These are phyloP conservation scores for Ustilago sp. DNA, from an alignment of 1,284 basidiomycete genomes.

Conservation along the genomic window DNA sequence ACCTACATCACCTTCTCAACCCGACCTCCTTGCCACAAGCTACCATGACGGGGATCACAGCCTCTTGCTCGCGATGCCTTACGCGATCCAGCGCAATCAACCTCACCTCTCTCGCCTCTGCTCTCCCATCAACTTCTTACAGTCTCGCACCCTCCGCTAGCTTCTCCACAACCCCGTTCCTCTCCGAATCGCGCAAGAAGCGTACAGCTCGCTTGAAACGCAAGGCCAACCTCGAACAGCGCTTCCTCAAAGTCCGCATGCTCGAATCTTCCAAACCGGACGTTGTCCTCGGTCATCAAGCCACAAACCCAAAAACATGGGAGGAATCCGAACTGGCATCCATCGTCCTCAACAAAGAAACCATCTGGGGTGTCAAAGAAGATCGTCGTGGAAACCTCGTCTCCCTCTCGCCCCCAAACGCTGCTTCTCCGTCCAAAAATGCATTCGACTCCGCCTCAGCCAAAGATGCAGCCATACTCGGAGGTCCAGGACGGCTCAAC, in stretches of 20 bases:
- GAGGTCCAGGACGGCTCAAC: constrained; percentile 63
- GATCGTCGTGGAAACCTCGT: constrained; percentile 64
- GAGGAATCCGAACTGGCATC: constrained; percentile 55
- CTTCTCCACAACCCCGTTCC: constrained; percentile 48
- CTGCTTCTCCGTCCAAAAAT: constrained; percentile 6
- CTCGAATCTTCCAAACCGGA: constrained; percentile 74
- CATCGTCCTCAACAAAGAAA: constrained; percentile 60
- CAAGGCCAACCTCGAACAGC: constrained; percentile 67
- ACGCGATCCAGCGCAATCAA: constrained; percentile 15
- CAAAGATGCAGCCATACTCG: constrained; percentile 22
- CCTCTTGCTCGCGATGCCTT: constrained; percentile 38
- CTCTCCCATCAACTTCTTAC: constrained; percentile 39
- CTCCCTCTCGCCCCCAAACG: constrained; percentile 18
- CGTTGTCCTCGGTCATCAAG: constrained; percentile 77
- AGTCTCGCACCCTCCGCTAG: constrained; percentile 18
- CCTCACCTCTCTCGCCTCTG: constrained; percentile 30
- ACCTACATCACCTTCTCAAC: constrained; percentile 6
- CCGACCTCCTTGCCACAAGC: background rate
- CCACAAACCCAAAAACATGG: constrained; percentile 70
- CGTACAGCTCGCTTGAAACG: constrained; percentile 57
- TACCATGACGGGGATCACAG: constrained; percentile 27
- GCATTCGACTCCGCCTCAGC: constrained; percentile 8
- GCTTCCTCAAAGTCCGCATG: constrained; percentile 63
- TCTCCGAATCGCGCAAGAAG: constrained; percentile 54
- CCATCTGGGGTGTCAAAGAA: constrained; percentile 64